Percentiles rank a stretch among this genome's conserved stretches.
Evolutionary conservation across 495 filamentous ascomycete species (phyloP).

Genomic region (Aspergillus ostianus): DNA sequence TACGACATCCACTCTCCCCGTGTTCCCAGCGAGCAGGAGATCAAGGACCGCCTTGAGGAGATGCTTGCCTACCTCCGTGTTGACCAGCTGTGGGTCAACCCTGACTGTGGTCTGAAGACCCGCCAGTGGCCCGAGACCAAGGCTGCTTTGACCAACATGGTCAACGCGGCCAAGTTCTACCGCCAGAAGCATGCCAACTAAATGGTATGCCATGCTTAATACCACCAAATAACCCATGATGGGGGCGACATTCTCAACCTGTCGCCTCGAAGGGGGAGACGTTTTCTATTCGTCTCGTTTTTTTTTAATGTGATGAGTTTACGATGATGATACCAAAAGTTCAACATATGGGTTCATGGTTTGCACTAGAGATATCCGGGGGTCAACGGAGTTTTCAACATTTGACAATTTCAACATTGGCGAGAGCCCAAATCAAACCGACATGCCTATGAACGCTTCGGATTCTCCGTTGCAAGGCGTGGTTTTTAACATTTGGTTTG

Average conservation of each 20-base stretch:
- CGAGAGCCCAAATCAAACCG: constrained; percentile 38
- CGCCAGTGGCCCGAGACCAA: constrained; percentile 96
- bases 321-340: constrained; percentile 54
- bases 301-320: constrained; percentile 41
- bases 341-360: constrained; percentile 49
- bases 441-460: constrained; percentile 29
- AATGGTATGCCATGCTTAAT: constrained; percentile 22
- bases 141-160: constrained; percentile 86
- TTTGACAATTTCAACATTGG: constrained; percentile 63
- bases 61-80: constrained; percentile 94
- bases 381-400: constrained; percentile 54
- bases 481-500: constrained; percentile 5
- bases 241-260: constrained; percentile 45
- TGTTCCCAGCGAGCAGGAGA: constrained; percentile 92
- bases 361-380: constrained; percentile 44
- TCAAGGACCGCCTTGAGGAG: constrained; percentile 94
- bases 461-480: constrained; percentile 15
- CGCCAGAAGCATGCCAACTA: constrained; percentile 77
- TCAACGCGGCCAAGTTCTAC: constrained; percentile 94
- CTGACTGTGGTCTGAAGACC: constrained; percentile 98
- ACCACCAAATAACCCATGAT: constrained; percentile 13
- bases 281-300: constrained; percentile 20
- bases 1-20: constrained; percentile 99
- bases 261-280: constrained; percentile 35
- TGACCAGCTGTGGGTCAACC: constrained; percentile 98